Base-by-base conservation (phyloP, 345 rosid genomes). In the Pistacia integerrima region DNA sequence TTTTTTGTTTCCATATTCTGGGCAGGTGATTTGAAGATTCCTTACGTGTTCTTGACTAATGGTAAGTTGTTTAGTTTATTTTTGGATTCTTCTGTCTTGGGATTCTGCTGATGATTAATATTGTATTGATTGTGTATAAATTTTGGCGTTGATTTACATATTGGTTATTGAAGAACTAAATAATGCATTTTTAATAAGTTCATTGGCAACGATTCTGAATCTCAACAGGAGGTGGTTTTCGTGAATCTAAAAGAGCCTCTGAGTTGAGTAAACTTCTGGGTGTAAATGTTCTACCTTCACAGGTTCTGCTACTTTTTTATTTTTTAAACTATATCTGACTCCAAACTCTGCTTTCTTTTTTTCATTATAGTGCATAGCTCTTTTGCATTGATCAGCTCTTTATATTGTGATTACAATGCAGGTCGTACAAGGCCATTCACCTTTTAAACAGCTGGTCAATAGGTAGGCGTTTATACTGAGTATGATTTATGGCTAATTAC, bases 381-480 rank as follows among this genome's bases (percentile, higher is more conserved):
- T 41, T 64, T 56, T 25, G 11, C 48, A 16, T 55, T 71, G 41
- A 72, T 72, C 14, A 16, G 2, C 20, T 54, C 54, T 36, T 55
- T 69, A 18, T 13, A 3, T 60, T 56, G 28, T 59, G 64, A 20
- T 74, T 30, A 25, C 62, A 22, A 57, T 84, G 84, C 86, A 94
- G 97, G 90, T 94, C 74, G 75, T 94, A 35, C 98, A 94, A 82
- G 97, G 94, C 17, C 98, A 94, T 83, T 85, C 95, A 61, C 94
- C 92, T 67, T 91, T 92, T 70, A 85, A 87, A 76, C 90, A 91
- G 79, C 83, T 92, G 72, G 88, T 80, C 2, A 83, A 82, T 58
- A 89, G 85, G 98, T 90, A 79, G 6, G 78, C 58, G 69, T 59
- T 61, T 65, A 52, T 65, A 63, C 8, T 17, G 2, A 52, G 62